Percentiles rank a stretch among this genome's conserved stretches.
Evolutionary conservation across 306 rosid species (phyloP).

Genomic region (Quercus gilva): DNA sequence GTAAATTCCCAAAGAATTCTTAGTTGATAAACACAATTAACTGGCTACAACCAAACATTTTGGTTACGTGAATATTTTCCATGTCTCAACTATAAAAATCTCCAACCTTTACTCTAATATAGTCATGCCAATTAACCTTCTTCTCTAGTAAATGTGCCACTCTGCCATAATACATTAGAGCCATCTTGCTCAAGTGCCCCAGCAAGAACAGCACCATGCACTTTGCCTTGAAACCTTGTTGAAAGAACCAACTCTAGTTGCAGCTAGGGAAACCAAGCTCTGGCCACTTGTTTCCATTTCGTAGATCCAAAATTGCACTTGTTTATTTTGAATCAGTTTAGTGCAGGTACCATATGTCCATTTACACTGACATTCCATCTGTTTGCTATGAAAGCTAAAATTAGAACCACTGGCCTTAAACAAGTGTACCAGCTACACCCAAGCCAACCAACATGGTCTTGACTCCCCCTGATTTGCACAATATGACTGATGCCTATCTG

Average conservation of each 20-base stretch:
- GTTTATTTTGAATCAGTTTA: neutral
- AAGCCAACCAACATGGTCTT: neutral
- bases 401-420: neutral
- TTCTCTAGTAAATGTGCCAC: neutral
- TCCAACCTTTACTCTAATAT: neutral
- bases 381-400: neutral
- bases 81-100: neutral
- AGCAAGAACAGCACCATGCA: neutral
- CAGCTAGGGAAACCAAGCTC: neutral
- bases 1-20: neutral
- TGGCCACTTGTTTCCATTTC: neutral
- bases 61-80: neutral
- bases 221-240: neutral
- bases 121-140: neutral
- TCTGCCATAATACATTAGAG: neutral
- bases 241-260: neutral
- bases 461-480: neutral
- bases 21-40: neutral
- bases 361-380: neutral
- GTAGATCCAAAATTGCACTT: neutral
- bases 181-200: neutral
- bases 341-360: neutral
- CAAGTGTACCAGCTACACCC: neutral
- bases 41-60: neutral
- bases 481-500: neutral